These are phyloP conservation scores for Didymosphaeria variabile DNA, from an alignment of 2,329 filamentous ascomycete species.

Conservation along the genomic window DNA sequence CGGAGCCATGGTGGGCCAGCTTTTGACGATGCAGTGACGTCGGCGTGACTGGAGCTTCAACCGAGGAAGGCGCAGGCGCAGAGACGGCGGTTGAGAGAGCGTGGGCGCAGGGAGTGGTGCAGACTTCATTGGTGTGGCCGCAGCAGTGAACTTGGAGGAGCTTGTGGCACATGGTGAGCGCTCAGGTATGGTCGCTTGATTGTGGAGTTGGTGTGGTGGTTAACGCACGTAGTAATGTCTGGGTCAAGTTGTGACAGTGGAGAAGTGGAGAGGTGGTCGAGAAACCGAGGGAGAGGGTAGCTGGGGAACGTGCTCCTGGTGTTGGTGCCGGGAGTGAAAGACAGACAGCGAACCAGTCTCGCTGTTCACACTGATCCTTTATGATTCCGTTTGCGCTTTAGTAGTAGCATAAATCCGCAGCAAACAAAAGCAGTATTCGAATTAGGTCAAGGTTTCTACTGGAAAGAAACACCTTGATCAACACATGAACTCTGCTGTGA, in stretches of 20 bases:
- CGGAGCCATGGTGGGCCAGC: not conserved
- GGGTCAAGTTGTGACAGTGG: not conserved
- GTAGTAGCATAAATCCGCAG: not conserved
- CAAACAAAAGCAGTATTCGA: not conserved
- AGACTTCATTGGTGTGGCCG: conserved; percentile 34
- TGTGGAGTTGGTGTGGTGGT: not conserved
- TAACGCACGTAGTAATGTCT: not conserved
- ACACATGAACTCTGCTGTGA: too few species aligned
- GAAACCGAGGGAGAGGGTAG: not conserved
- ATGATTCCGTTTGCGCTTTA: not conserved
- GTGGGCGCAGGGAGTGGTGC: conserved; percentile 37
- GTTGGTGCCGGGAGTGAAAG: not conserved
- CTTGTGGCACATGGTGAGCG: conserved; percentile 2
- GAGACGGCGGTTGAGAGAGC: conserved; percentile 24
- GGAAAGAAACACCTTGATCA: too few species aligned
- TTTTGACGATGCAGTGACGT: not conserved
- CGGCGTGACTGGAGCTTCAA: conserved; percentile 5
- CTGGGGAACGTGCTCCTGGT: too few species aligned
- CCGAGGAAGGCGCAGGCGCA: conserved; percentile 19
- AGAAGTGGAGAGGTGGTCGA: not conserved
- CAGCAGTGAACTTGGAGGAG: conserved; percentile 26
- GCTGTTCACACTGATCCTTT: not conserved
- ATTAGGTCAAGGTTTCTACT: too few species aligned
- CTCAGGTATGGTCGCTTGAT: not conserved
- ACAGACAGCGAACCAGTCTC: not conserved